Percentiles rank a stretch among this genome's conserved stretches.
Evolutionary conservation across 805 yeast genomes (phyloP).

Genomic region (Saccharomyces jurei): DNA sequence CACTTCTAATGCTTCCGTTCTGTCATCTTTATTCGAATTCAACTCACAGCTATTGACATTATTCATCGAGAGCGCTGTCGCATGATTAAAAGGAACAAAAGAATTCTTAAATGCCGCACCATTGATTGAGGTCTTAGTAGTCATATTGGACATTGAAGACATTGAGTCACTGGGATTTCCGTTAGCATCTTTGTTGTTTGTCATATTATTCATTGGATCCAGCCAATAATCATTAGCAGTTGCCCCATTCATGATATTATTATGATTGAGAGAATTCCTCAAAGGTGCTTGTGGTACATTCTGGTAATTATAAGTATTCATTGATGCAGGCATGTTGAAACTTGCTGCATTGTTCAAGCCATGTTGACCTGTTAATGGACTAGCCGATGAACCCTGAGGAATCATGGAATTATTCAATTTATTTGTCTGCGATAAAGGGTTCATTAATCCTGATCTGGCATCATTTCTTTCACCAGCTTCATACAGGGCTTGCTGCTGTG

Average conservation of each 20-base stretch:
- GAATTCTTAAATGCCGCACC: not conserved
- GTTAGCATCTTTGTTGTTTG: not conserved
- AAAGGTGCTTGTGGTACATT: not conserved
- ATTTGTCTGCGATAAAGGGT: not conserved
- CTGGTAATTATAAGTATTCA: not conserved
- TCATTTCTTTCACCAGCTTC: not conserved
- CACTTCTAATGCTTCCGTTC: conserved; percentile 36
- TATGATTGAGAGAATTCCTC: not conserved
- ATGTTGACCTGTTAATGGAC: not conserved
- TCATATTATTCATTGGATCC: not conserved
- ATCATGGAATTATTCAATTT: not conserved
- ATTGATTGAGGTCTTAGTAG: not conserved
- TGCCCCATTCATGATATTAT: not conserved
- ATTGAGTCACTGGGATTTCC: not conserved
- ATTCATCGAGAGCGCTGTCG: not conserved
- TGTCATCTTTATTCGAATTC: conserved; percentile 11
- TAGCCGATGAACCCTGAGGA: not conserved
- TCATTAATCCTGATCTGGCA: not conserved
- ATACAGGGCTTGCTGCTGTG: not conserved
- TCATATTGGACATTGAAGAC: not conserved
- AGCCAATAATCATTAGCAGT: not conserved
- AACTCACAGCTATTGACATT: not conserved
- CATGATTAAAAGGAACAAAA: not conserved
- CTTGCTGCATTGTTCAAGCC: not conserved
- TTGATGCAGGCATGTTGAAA: not conserved